Evolutionary conservation across 2,329 filamentous ascomycete species (phyloP).

Genomic region (Sodiomyces alkalinus): DNA sequence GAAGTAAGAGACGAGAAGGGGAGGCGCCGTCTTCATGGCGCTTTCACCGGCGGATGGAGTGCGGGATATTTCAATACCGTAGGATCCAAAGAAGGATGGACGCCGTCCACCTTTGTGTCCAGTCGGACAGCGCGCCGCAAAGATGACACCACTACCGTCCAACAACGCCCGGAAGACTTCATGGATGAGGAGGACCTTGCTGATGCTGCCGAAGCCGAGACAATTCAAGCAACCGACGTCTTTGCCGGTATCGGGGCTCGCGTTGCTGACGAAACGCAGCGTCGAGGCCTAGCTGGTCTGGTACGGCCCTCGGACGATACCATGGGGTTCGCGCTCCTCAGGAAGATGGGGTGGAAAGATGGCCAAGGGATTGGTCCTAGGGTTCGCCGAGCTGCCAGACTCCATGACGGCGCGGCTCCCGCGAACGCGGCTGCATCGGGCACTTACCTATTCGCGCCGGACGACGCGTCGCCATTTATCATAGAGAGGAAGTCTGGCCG

Average conservation of each 20-base stretch:
- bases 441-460: constrained; percentile 70
- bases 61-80: constrained; percentile 98
- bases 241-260: constrained; percentile 64
- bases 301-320: constrained; percentile 63
- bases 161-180: constrained; percentile 70
- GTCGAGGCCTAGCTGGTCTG: constrained; percentile 50
- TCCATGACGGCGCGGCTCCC: constrained; percentile 28
- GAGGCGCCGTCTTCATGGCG: constrained; percentile 80
- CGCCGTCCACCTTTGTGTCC: constrained; percentile 80
- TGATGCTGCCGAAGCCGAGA: constrained; percentile 65
- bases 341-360: constrained; percentile 90
- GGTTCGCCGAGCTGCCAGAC: constrained; percentile 55
- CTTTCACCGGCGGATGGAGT: constrained; percentile 92
- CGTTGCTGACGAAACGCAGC: constrained; percentile 24
- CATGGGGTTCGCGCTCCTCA: constrained; percentile 71
- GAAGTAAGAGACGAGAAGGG: constrained; percentile 89
- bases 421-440: constrained; percentile 24
- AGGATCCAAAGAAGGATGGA: constrained; percentile 96
- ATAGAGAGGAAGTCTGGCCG: too few species aligned
- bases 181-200: constrained; percentile 97
- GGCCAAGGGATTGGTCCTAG: constrained; percentile 89
- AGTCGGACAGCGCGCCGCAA: constrained; percentile 68
- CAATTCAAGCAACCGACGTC: constrained; percentile 54
- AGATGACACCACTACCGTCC: constrained; percentile 33
- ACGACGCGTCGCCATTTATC: too few species aligned